Conservation (phyloP, 768 basidiomycete species). For the Pleurotus eryngii region DNA sequence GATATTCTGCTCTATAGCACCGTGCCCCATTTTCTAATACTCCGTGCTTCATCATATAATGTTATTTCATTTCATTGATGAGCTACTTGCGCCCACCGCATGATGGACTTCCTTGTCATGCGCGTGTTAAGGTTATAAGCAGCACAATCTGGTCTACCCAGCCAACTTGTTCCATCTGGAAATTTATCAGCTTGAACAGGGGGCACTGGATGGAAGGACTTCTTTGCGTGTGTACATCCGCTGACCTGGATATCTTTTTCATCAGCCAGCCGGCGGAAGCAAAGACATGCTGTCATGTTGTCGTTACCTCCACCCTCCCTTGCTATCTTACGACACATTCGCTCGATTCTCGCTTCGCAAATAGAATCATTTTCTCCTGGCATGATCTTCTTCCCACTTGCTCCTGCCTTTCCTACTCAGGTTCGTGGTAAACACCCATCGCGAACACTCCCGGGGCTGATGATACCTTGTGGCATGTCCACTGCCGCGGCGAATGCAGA, state of each 20-base stretch:
- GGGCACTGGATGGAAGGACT: neutral
- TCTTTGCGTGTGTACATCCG: neutral
- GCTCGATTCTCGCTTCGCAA: too few species aligned
- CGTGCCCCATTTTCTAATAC: slow-evolving; percentile 1
- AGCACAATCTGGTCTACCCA: too few species aligned
- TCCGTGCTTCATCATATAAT: neutral
- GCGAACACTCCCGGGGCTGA: too few species aligned
- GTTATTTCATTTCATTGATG: neutral
- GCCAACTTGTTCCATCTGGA: too few species aligned
- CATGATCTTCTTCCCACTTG: too few species aligned
- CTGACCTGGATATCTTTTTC: slow-evolving; percentile 3
- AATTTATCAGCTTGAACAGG: too few species aligned
- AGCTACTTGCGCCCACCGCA: neutral
- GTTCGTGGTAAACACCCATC: neutral
- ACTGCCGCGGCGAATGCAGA: too few species aligned
- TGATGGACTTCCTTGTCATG: neutral
- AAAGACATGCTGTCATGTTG: neutral
- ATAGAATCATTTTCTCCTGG: too few species aligned
- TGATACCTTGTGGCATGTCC: too few species aligned
- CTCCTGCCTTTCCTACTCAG: neutral
- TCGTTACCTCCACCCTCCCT: neutral
- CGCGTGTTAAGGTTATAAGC: neutral
- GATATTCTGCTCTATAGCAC: neutral
- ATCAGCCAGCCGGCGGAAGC: slow-evolving; percentile 6
- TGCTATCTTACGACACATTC: too few species aligned